Evolutionary conservation across 2,329 filamentous ascomycete species (phyloP).

Genomic region (Camillea tinctor): DNA sequence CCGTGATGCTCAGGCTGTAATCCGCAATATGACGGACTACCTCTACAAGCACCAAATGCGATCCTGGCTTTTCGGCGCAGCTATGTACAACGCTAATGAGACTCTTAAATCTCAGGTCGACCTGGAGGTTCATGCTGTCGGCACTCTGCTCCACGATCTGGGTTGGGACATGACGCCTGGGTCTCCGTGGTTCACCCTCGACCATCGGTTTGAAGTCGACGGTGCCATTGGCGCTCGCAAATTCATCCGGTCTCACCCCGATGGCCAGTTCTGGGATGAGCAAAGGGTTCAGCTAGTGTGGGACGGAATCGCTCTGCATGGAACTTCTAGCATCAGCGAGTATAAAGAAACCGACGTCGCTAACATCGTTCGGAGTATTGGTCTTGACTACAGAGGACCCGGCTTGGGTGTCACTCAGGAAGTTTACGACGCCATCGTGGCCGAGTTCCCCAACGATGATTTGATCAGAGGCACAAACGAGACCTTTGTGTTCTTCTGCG

Average conservation of each 20-base stretch:
- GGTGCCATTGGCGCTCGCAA: conserved; percentile 12
- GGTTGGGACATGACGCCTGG: conserved; percentile 17
- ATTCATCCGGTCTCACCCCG: conserved; percentile 13
- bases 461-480: conserved; percentile 17
- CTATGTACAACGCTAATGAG: conserved; percentile 16
- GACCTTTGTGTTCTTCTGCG: conserved; percentile 20
- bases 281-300: conserved; percentile 14
- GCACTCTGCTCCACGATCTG: conserved; percentile 16
- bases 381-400: conserved; percentile 11
- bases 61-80: conserved; percentile 17
- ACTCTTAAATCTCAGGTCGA: conserved; percentile 12
- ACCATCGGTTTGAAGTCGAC: conserved; percentile 17
- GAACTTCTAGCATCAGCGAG: conserved; percentile 8
- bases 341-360: conserved; percentile 15
- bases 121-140: conserved; percentile 5
- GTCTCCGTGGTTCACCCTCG: conserved; percentile 11
- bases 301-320: conserved; percentile 16
- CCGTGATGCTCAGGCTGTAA: conserved; percentile 12
- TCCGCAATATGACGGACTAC: conserved; percentile 12
- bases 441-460: conserved; percentile 12
- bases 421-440: conserved; percentile 11
- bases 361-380: conserved; percentile 12
- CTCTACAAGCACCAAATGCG: conserved; percentile 18
- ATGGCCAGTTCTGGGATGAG: conserved; percentile 13
- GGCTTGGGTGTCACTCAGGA: conserved; percentile 13